Evolutionary conservation across 2,329 filamentous ascomycete species (phyloP).

Genomic region (Colletotrichum magnum): DNA sequence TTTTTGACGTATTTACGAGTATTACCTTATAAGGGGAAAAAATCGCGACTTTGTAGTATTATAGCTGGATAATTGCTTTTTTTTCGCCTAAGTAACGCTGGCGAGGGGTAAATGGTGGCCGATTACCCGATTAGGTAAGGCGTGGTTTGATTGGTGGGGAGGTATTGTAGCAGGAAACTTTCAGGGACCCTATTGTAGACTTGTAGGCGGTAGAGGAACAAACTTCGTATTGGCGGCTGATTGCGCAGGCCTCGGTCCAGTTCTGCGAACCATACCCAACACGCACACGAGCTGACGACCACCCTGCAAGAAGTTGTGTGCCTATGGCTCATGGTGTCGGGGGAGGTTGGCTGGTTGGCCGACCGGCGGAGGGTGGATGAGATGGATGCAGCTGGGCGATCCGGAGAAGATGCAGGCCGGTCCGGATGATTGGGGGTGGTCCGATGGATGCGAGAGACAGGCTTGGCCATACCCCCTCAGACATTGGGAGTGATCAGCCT

Average conservation of each 20-base stretch:
- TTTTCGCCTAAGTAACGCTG: too few species aligned
- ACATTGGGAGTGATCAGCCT: conserved; percentile 10
- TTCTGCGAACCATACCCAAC: conserved; percentile 2
- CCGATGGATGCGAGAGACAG: background rate
- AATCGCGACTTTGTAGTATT: too few species aligned
- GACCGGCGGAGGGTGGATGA: conserved; percentile 9
- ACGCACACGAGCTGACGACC: background rate
- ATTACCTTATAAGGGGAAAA: too few species aligned
- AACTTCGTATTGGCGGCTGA: conserved; percentile 29
- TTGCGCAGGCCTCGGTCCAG: conserved; percentile 3
- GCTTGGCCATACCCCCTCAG: conserved; percentile 6
- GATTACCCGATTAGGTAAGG: too few species aligned
- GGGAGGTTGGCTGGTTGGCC: conserved; percentile 22
- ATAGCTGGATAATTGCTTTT: too few species aligned
- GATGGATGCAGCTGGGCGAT: conserved; percentile 24
- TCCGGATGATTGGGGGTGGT: conserved; percentile 6
- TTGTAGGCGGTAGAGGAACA: conserved; percentile 6
- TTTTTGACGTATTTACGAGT: too few species aligned
- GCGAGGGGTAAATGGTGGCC: too few species aligned
- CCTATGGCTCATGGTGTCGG: background rate
- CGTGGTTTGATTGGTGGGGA: too few species aligned
- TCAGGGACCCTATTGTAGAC: too few species aligned
- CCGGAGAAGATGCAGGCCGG: conserved; percentile 16
- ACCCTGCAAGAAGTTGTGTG: conserved; percentile 14
- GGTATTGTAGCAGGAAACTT: too few species aligned